Evolutionary conservation across 2,329 filamentous ascomycete species (phyloP).

Genomic region (Botryotinia convoluta): DNA sequence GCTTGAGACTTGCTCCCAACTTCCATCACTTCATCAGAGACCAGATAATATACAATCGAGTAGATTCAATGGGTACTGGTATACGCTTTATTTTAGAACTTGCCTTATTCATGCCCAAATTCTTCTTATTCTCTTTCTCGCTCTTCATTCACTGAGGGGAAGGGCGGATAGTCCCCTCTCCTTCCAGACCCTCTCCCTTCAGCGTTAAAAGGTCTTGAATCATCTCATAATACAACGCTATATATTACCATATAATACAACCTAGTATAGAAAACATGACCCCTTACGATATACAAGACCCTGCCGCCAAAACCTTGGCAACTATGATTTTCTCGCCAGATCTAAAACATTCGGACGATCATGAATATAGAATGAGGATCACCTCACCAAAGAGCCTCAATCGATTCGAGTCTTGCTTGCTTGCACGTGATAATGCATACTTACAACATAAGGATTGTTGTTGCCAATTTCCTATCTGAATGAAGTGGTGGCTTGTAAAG

Average conservation of each 20-base stretch:
- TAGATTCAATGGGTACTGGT: not conserved
- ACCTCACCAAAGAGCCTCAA: slow-evolving; percentile 2
- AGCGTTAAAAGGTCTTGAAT: not conserved
- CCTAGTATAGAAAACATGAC: not conserved
- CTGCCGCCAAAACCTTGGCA: not conserved
- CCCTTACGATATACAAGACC: not conserved
- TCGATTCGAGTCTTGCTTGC: not conserved
- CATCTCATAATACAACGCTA: not conserved
- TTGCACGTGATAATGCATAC: slow-evolving; percentile 2
- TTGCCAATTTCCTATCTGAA: not conserved
- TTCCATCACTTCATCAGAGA: not conserved
- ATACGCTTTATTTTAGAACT: not conserved
- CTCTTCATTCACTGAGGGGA: not conserved
- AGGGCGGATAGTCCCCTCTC: not conserved
- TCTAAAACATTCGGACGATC: not conserved
- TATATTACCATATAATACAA: not conserved
- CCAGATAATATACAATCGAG: not conserved
- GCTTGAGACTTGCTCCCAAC: not conserved
- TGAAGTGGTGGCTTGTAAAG: not conserved
- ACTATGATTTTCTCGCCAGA: not conserved
- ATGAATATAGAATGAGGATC: not conserved
- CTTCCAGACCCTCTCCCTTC: not conserved
- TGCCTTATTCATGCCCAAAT: not conserved
- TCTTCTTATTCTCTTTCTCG: not conserved
- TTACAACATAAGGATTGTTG: not conserved